phyloP scores from a whole-genome alignment of 2,329 filamentous ascomycete species.

The Alternaria burnsii region DNA sequence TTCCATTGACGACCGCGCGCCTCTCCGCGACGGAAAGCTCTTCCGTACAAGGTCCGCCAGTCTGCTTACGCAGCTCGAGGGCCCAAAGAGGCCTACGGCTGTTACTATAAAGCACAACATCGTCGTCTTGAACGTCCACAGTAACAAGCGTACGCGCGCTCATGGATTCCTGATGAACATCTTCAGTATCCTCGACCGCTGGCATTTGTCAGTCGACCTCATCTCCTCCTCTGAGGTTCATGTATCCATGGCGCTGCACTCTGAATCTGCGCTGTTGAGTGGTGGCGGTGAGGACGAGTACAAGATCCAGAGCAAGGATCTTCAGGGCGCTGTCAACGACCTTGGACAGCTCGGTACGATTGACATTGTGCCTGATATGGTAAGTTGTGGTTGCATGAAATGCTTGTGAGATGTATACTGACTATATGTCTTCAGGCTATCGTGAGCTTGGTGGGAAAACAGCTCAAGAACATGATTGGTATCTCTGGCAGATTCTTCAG shows the following conservation, averaged over 20 bases:
- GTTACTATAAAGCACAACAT: constrained; percentile 99
- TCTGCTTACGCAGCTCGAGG: constrained; percentile 56
- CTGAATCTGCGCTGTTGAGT: constrained; percentile 67
- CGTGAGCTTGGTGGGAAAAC: constrained; percentile 88
- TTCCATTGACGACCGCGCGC: constrained; percentile 62
- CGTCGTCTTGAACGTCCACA: constrained; percentile 96
- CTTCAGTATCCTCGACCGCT: constrained; percentile 87
- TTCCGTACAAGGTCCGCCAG: constrained; percentile 59
- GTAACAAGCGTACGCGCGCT: constrained; percentile 93
- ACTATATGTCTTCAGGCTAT: constrained; percentile 65
- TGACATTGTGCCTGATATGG: constrained; percentile 87
- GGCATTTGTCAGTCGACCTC: constrained; percentile 89
- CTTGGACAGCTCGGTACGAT: constrained; percentile 86
- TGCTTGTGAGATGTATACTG: no score
- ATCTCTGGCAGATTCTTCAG: constrained; percentile 95
- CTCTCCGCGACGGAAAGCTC: constrained; percentile 66
- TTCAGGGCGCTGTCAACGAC: constrained; percentile 68
- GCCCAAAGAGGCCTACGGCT: constrained; percentile 63
- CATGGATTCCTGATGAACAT: constrained; percentile 96
- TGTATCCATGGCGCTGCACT: constrained; percentile 95
- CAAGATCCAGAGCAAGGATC: constrained; percentile 57
- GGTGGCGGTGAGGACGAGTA: constrained; percentile 58
- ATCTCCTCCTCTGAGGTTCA: constrained; percentile 98
- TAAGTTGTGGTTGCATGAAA: no score
- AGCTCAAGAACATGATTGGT: constrained; percentile 96